Evolutionary conservation across 2,329 filamentous ascomycete genomes (phyloP).

Genomic region (Clonostachys byssicola): DNA sequence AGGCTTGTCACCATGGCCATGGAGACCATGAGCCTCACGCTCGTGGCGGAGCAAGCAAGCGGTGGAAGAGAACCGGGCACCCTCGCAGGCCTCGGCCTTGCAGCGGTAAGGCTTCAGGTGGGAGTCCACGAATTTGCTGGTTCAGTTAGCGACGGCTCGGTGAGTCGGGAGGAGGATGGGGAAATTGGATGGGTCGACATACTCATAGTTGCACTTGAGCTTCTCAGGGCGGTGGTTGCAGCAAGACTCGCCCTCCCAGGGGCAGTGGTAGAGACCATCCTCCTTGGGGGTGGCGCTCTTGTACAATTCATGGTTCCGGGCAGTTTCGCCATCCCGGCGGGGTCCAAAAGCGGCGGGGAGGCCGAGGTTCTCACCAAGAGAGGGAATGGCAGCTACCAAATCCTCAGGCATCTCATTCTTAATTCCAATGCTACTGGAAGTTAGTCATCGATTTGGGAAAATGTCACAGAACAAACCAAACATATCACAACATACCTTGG

Average conservation of each 20-base stretch:
- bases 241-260: constrained; percentile 65
- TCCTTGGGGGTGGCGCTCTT: constrained; percentile 56
- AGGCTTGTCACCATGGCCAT: constrained; percentile 89
- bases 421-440: constrained; percentile 8
- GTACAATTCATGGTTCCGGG: constrained; percentile 67
- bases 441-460: not conserved
- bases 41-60: constrained; percentile 93
- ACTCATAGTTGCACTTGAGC: constrained; percentile 99
- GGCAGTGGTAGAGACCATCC: constrained; percentile 91
- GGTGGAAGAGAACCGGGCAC: constrained; percentile 89
- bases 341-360: constrained; percentile 31
- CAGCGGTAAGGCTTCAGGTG: constrained; percentile 96
- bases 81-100: constrained; percentile 79
- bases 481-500: constrained; percentile 43
- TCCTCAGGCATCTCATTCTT: constrained; percentile 17
- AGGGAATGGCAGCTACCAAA: constrained; percentile 3
- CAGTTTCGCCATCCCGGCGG: constrained; percentile 52
- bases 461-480: not conserved
- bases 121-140: constrained; percentile 93
- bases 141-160: constrained; percentile 11
- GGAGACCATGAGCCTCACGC: constrained; percentile 92
- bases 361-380: constrained; percentile 20
- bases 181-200: constrained; percentile 35
- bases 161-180: not conserved
- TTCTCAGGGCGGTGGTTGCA: constrained; percentile 93